Conservation (phyloP, 352 stramenopile genomes). For the Phytopythium aichiense region DNA sequence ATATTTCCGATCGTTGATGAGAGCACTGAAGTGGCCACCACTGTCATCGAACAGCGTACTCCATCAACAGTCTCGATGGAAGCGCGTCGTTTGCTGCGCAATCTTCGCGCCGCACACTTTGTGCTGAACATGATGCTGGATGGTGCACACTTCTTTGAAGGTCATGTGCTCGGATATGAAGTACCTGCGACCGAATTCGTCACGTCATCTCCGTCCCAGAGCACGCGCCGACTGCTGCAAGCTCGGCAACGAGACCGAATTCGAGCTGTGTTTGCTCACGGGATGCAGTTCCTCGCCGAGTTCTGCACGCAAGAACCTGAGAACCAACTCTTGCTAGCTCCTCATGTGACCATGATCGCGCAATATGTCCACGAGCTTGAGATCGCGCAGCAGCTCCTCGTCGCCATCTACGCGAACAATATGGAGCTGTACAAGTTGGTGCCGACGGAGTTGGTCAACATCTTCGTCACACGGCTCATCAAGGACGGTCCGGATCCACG, state of each 20-base stretch:
- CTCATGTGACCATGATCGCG: conserved; percentile 45
- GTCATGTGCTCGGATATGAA: conserved; percentile 22
- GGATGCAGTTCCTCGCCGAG: conserved; percentile 48
- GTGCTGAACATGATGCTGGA: conserved; percentile 64
- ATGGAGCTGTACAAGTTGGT: conserved; percentile 42
- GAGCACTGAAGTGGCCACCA: background rate
- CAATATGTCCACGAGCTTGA: conserved; percentile 50
- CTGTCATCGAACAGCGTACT: background rate
- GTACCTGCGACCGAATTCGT: conserved; percentile 4
- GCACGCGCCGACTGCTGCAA: conserved; percentile 16
- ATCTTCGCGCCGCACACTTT: conserved; percentile 51
- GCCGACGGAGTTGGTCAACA: conserved; percentile 54
- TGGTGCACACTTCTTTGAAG: conserved; percentile 68
- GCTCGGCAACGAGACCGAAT: conserved; percentile 52
- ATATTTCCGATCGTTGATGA: conserved; percentile 2
- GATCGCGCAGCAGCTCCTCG: conserved; percentile 53
- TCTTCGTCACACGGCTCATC: conserved; percentile 40
- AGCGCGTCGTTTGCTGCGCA: conserved; percentile 51
- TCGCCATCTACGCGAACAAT: conserved; percentile 52
- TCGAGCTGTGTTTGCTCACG: conserved; percentile 43
- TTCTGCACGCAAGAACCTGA: conserved; percentile 46
- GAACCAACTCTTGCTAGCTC: conserved; percentile 44
- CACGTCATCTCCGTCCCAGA: background rate
- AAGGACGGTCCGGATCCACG: conserved; percentile 36
- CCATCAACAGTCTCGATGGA: conserved; percentile 16